Evolutionary conservation across 1,284 basidiomycete species (phyloP), one percentile per base, ranked within the genome.

Genomic region (Trichosporon ovoides): DNA sequence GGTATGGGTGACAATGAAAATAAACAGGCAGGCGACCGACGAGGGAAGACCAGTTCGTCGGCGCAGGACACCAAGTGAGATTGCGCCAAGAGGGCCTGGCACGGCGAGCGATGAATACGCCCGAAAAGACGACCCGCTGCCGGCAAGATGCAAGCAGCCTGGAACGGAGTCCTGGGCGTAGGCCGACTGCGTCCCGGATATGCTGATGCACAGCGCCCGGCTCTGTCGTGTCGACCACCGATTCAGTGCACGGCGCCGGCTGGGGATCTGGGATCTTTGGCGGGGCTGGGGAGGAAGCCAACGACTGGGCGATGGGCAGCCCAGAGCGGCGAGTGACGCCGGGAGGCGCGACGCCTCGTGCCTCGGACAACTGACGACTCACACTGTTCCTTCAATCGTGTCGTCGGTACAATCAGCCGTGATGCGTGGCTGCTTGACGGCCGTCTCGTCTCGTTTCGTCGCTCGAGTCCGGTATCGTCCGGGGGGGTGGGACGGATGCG

Each of bases 301-400:
- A 19, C 43, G 43, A 37, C 22, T 10, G 43, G 43, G 43, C 43
- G 24, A 24, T 22, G 13, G 43, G 10, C 43, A 48, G 22, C 43
- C 14, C 18, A 31, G n/a, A 31, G 28, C 43, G 43, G 43, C 43
- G 22, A 48, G 43, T 48, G 43, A 48, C 43, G 43, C 43, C 43
- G 43, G 43, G 43, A 48, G 43, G 43, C 43, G 43, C 43, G 22
- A 48, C 43, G 43, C 43, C 43, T 48, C 43, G 43, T 48, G 43
- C 24, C 43, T 48, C 43, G 43, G 43, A 48, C 43, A 16, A 48
- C 22, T 48, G 22, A 48, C 43, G 28, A 48, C 43, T 48, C 43
- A 48, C 43, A 48, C 43, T 48, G 40, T 31, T 28, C 22, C 14
- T 48, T 48, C 43, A 48, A 48, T 48, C 24, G 43, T 31, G 28